Evolutionary conservation across 495 filamentous ascomycete species (phyloP).

Genomic region (Talaromyces adpressus): DNA sequence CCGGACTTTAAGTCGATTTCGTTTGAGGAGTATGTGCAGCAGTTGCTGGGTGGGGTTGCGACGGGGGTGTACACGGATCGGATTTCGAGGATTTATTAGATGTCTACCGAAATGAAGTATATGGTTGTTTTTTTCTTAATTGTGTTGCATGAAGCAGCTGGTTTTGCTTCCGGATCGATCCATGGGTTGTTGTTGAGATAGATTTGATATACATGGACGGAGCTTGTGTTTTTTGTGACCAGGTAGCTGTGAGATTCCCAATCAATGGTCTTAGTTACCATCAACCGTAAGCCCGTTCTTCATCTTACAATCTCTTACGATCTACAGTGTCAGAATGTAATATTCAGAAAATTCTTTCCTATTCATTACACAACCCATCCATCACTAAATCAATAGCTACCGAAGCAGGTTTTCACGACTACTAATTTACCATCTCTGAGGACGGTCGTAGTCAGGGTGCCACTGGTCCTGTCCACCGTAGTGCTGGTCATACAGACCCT

Average conservation of each 20-base stretch:
- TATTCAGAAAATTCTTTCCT: background rate
- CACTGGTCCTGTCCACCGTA: conserved; percentile 43
- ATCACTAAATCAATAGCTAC: background rate
- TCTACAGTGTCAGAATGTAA: background rate
- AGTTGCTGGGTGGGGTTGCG: conserved; percentile 31
- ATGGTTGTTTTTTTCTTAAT: too few species aligned
- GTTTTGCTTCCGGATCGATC: background rate
- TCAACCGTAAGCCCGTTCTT: too few species aligned
- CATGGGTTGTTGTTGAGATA: background rate
- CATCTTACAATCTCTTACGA: too few species aligned
- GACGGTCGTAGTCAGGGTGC: conserved; percentile 31
- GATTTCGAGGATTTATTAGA: conserved; percentile 12
- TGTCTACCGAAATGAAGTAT: too few species aligned
- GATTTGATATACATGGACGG: background rate
- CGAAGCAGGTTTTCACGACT: background rate
- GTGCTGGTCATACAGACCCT: conserved; percentile 58
- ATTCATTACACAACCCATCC: background rate
- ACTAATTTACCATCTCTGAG: conserved; percentile 13
- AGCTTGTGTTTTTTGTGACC: background rate
- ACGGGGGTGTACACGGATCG: conserved; percentile 41
- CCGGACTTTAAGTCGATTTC: conserved; percentile 40
- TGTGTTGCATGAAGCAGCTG: conserved; percentile 1
- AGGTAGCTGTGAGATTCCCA: background rate
- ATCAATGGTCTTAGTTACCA: background rate
- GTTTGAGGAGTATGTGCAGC: conserved; percentile 36